Evolutionary conservation across 495 filamentous ascomycete genomes (phyloP).

Genomic region (Sordaria brevicollis): DNA sequence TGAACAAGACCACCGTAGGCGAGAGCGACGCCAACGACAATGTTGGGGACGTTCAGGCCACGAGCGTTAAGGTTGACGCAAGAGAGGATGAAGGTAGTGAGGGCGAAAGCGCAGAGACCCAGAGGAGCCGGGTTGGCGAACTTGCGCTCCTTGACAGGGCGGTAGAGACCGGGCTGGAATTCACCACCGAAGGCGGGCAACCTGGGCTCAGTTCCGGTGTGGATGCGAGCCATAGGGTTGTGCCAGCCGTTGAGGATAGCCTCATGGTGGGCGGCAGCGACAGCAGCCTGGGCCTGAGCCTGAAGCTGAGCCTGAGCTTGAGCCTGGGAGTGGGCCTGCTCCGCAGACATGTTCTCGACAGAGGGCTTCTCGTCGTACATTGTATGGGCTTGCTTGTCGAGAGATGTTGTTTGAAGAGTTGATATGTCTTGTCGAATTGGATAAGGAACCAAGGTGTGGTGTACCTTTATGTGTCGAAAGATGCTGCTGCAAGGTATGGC

Average conservation of each 20-base stretch:
- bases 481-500: background rate
- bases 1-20: constrained; percentile 87
- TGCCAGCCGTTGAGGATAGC: constrained; percentile 36
- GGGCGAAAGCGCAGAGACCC: constrained; percentile 79
- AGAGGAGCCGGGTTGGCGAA: constrained; percentile 83
- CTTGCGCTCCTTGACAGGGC: constrained; percentile 63
- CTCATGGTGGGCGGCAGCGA: constrained; percentile 18
- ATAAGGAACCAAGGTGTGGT: background rate
- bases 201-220: constrained; percentile 46
- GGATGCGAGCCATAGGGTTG: constrained; percentile 63
- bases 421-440: background rate
- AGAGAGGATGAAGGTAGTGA: constrained; percentile 91
- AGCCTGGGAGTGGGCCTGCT: background rate
- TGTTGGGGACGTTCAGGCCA: constrained; percentile 48
- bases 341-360: background rate
- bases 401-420: background rate
- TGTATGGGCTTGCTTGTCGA: background rate
- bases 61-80: constrained; percentile 68
- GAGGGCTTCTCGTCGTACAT: background rate
- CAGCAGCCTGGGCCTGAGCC: background rate
- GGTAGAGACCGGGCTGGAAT: constrained; percentile 91
- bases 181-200: constrained; percentile 89
- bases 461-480: background rate
- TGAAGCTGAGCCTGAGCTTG: background rate
- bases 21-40: constrained; percentile 61